Base-by-base conservation (phyloP, 345 rosid genomes). In the Stellera chamaejasme region DNA sequence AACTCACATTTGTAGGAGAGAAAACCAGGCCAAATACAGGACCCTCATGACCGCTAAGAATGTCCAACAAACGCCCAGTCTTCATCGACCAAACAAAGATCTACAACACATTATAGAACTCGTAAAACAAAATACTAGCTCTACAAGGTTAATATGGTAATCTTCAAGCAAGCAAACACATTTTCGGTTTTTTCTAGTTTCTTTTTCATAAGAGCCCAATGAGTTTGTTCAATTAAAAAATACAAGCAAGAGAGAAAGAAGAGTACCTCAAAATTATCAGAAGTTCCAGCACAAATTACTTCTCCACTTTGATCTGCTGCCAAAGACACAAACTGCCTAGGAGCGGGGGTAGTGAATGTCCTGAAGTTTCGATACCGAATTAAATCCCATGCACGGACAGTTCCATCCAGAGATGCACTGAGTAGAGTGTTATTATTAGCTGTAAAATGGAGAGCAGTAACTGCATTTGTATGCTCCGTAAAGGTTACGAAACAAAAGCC, bases 31-130 rank as follows among this genome's bases (percentile, higher is more conserved):
- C 97, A 62, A 89, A 97, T 70, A 93, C 99, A 0, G 99, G 99
- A 63, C 97, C 97, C 79, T 85, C 99, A 76, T 93, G 99, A 65
- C 94, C 96, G 42, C 89, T 87, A 43, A 93, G 85, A 64, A 87
- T 73, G 72, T 93, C 99, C 80, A 89, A 79, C 60, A 93, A 78
- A 48, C 91, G 89, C 60, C 94, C 92, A 0, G 94, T 93, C 83
- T 89, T 93, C 97, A 89, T 89, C n/a, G 99, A 93, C 97, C 99
- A 89, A 60, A 93, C 96, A 68, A 89, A 89, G 64, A 91, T 85
- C 98, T 91, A 72, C 55, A 25, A 43, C n/a, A 56, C 23, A 54
- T 25, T 23, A 25, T 59, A 48, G 6, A n/a, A 54, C 3, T 0
- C 13, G 70, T 45, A 73, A 72, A 23, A 27, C 27, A 56, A 11